These are phyloP conservation scores for Helicocarpus griseus DNA, from an alignment of 2,329 filamentous ascomycete species.

Conservation along the genomic window DNA sequence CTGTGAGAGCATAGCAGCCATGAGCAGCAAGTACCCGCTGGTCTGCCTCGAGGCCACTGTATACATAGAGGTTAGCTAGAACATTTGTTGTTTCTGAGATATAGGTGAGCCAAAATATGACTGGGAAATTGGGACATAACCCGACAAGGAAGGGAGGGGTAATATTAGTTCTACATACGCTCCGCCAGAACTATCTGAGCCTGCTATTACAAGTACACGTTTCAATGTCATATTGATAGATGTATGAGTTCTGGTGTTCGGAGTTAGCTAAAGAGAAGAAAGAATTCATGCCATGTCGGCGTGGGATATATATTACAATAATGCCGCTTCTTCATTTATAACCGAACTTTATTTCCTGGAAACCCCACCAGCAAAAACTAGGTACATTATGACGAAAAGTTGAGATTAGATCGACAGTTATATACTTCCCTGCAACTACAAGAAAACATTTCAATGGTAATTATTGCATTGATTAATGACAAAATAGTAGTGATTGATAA, in stretches of 20 bases:
- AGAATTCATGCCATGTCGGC: too few relatives aligned
- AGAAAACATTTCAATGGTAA: too few relatives aligned
- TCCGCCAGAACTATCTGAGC: slow-evolving; percentile 84
- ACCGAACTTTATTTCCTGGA: neutral
- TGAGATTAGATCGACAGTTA: neutral
- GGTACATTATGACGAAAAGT: neutral
- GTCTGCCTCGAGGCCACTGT: slow-evolving; percentile 84
- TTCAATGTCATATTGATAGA: slow-evolving; percentile 17
- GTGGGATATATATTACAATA: too few relatives aligned
- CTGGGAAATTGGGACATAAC: neutral
- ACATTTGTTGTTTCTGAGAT: neutral
- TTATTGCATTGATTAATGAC: too few relatives aligned
- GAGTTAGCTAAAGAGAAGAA: too few relatives aligned
- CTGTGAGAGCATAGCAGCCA: slow-evolving; percentile 91
- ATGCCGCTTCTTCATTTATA: too few relatives aligned
- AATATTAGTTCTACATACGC: slow-evolving; percentile 54
- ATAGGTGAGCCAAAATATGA: too few relatives aligned
- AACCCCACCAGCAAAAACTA: neutral
- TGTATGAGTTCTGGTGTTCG: neutral
- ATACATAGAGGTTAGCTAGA: neutral
- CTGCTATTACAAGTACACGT: slow-evolving; percentile 70
- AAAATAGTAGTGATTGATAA: neutral
- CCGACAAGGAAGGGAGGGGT: slow-evolving; percentile 8
- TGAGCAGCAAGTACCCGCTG: slow-evolving; percentile 90
- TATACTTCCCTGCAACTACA: neutral